Conservation (phyloP, 768 basidiomycete species). For the Cystobasidium tubakii region DNA sequence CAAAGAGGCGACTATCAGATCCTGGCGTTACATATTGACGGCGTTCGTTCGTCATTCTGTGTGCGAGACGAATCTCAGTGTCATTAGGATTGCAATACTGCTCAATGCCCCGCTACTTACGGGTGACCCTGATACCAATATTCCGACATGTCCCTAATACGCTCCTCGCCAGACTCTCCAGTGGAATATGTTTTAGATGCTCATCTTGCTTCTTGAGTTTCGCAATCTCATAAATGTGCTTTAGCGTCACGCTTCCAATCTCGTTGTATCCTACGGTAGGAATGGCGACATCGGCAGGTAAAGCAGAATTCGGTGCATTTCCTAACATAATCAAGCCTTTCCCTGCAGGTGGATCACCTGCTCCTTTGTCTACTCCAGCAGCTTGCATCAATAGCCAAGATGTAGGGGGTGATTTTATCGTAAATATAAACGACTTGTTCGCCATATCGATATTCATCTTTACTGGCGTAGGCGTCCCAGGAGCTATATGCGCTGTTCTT, state of each 20-base stretch:
- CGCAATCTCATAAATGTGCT: conserved; percentile 97
- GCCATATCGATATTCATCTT: conserved; percentile 77
- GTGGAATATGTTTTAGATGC: conserved; percentile 70
- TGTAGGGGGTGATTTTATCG: conserved; percentile 80
- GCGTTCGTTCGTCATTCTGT: background rate
- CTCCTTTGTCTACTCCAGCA: conserved; percentile 82
- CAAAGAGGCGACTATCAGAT: background rate
- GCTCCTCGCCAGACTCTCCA: conserved; percentile 81
- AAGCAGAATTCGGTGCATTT: conserved; percentile 23
- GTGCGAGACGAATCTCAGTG: background rate
- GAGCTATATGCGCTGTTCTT: conserved; percentile 78
- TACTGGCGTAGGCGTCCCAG: conserved; percentile 84
- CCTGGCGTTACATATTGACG: background rate
- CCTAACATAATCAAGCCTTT: conserved; percentile 12
- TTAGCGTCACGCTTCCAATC: conserved; percentile 77
- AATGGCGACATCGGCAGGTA: conserved; percentile 44
- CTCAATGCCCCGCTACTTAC: conserved; percentile 49
- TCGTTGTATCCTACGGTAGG: conserved; percentile 49
- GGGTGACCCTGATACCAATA: conserved; percentile 85
- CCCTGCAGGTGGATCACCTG: conserved; percentile 65
- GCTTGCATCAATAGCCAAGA: conserved; percentile 85
- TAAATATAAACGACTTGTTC: conserved; percentile 89
- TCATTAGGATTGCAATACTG: too few relatives aligned
- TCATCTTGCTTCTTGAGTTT: conserved; percentile 91
- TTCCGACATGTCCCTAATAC: conserved; percentile 82